Evolutionary conservation across 2,329 filamentous ascomycete genomes (phyloP).

Genomic region (Colletotrichum cordylinicola): DNA sequence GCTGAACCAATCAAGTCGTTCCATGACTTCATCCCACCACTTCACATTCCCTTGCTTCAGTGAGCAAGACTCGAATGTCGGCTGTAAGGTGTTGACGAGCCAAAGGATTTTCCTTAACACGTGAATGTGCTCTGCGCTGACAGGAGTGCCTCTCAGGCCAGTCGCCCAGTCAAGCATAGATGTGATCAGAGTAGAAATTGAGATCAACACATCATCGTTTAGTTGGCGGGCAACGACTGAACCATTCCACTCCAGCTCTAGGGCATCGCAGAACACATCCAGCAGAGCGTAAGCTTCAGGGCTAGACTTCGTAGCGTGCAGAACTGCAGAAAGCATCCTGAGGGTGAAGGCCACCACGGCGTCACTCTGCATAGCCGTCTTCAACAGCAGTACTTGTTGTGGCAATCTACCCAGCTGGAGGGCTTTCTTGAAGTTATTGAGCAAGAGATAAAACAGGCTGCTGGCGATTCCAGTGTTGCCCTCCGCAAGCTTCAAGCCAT

Average conservation of each 20-base stretch:
- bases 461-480: slow-evolving; percentile 52
- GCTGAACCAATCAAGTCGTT: not conserved
- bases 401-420: slow-evolving; percentile 54
- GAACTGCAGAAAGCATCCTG: slow-evolving; percentile 61
- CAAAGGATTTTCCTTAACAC: slow-evolving; percentile 25
- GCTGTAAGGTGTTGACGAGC: slow-evolving; percentile 24
- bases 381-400: slow-evolving; percentile 51
- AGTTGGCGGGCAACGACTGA: slow-evolving; percentile 43
- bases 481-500: slow-evolving; percentile 60
- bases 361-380: slow-evolving; percentile 51
- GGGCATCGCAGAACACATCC: slow-evolving; percentile 53
- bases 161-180: slow-evolving; percentile 28
- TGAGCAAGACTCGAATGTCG: slow-evolving; percentile 21
- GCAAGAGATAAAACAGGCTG: slow-evolving; percentile 62
- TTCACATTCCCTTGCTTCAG: not conserved
- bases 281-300: slow-evolving; percentile 52
- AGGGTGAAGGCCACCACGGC: slow-evolving; percentile 54
- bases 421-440: slow-evolving; percentile 62
- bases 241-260: slow-evolving; percentile 40
- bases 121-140: slow-evolving; percentile 27
- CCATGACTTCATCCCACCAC: slow-evolving; percentile 13
- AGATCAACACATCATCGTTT: slow-evolving; percentile 34
- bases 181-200: slow-evolving; percentile 27
- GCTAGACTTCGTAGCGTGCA: slow-evolving; percentile 41
- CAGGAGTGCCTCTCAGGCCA: not conserved